phyloP scores from a whole-genome alignment of 495 filamentous ascomycete genomes.

The Lophiotrema nucula region DNA sequence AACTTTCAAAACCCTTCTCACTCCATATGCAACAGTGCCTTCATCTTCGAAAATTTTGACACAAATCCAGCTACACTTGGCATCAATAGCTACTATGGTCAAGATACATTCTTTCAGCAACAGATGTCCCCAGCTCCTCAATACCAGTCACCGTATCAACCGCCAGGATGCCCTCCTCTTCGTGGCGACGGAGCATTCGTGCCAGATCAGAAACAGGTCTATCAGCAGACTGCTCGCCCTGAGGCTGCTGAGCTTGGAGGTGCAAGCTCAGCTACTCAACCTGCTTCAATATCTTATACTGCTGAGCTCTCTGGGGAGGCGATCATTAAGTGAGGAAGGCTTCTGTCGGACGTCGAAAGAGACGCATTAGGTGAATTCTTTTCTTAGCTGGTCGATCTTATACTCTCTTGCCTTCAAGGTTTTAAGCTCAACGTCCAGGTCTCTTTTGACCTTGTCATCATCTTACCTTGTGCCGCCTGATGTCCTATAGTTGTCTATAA shows the following conservation, averaged over 20 bases:
- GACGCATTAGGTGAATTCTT: too few species aligned
- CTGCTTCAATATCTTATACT: background rate
- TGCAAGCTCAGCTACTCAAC: background rate
- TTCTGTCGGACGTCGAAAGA: too few species aligned
- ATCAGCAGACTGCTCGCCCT: background rate
- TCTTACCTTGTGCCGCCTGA: too few species aligned
- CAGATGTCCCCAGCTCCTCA: slow-evolving; percentile 12
- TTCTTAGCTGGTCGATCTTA: too few species aligned
- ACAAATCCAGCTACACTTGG: slow-evolving; percentile 12
- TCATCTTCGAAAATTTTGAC: slow-evolving; percentile 25
- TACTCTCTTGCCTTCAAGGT: too few species aligned
- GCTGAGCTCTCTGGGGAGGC: background rate
- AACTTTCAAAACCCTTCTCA: slow-evolving; percentile 10
- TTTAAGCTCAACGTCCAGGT: too few species aligned
- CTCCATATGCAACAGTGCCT: slow-evolving; percentile 26
- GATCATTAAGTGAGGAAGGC: too few species aligned
- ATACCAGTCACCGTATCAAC: slow-evolving; percentile 8
- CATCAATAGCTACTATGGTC: too few species aligned
- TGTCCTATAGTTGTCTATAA: too few species aligned
- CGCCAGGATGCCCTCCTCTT: background rate
- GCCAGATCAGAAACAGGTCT: background rate
- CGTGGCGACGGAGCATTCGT: background rate
- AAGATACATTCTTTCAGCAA: slow-evolving; percentile 19
- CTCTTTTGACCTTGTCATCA: too few species aligned
- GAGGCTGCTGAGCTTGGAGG: slow-evolving; percentile 12